These are phyloP conservation scores for Nymphaea colorata DNA, from an alignment of 164 flowering plant species.

Conservation along the genomic window DNA sequence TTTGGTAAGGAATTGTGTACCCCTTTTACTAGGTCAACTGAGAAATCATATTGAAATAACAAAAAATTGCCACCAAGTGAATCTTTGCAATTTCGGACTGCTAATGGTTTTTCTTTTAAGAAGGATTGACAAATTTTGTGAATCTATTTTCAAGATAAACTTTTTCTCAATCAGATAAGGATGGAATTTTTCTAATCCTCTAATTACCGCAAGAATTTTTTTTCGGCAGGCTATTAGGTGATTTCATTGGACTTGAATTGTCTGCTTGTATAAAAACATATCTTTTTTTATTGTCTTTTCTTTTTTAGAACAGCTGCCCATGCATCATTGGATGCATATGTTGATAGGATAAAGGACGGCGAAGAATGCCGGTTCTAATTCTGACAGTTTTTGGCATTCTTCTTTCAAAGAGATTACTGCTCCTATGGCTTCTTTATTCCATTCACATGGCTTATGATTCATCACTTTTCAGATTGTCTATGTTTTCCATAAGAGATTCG, in stretches of 20 bases:
- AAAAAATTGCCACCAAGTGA: neutral
- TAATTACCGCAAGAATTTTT: neutral
- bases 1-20: neutral
- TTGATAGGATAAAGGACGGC: neutral
- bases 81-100: neutral
- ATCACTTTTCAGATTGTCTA: neutral
- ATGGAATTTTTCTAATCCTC: neutral
- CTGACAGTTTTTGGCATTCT: neutral
- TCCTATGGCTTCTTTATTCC: neutral
- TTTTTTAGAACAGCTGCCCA: neutral
- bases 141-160: neutral
- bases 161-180: neutral
- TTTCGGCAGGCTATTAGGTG: neutral
- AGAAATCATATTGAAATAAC: neutral
- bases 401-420: neutral
- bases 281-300: neutral
- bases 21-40: neutral
- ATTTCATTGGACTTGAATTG: neutral
- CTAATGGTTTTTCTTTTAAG: neutral
- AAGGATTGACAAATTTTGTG: neutral
- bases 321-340: neutral
- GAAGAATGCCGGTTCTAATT: neutral
- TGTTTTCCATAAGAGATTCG: neutral
- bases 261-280: neutral
- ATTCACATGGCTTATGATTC: neutral